Evolutionary conservation across 495 filamentous ascomycete genomes (phyloP).

Genomic region (Pyrenopolyporus hunteri): DNA sequence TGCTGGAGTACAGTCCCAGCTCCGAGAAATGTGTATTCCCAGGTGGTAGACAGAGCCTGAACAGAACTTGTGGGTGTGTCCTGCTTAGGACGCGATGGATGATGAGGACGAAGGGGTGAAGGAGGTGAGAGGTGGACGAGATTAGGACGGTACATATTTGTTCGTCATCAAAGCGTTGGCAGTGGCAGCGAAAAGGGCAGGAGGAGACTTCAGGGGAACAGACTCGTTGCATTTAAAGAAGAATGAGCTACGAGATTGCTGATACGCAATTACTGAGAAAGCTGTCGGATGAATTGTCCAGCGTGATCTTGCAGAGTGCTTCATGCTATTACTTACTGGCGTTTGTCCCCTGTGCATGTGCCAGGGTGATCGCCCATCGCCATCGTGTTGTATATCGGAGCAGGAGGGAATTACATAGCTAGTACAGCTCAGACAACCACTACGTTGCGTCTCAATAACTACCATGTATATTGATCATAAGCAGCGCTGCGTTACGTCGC

Average conservation of each 20-base stretch:
- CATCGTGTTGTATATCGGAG: too few relatives aligned
- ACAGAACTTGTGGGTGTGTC: too few relatives aligned
- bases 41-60: too few relatives aligned
- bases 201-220: too few relatives aligned
- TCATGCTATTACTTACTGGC: not conserved
- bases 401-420: not conserved
- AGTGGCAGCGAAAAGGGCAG: not conserved
- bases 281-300: not conserved
- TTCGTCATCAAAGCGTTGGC: not conserved
- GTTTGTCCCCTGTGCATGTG: not conserved
- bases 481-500: too few relatives aligned
- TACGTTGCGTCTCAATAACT: conserved; percentile 6
- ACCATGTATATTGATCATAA: conserved; percentile 41
- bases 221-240: not conserved
- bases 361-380: not conserved
- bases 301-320: not conserved
- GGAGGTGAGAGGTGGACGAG: too few relatives aligned
- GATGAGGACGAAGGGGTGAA: too few relatives aligned
- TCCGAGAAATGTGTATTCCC: too few relatives aligned
- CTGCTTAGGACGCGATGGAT: too few relatives aligned
- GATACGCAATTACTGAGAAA: not conserved
- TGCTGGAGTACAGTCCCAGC: too few relatives aligned
- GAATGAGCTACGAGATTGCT: not conserved
- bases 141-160: too few relatives aligned
- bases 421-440: not conserved